Base-by-base conservation (phyloP, 306 rosid species). In the Prunus padus region DNA sequence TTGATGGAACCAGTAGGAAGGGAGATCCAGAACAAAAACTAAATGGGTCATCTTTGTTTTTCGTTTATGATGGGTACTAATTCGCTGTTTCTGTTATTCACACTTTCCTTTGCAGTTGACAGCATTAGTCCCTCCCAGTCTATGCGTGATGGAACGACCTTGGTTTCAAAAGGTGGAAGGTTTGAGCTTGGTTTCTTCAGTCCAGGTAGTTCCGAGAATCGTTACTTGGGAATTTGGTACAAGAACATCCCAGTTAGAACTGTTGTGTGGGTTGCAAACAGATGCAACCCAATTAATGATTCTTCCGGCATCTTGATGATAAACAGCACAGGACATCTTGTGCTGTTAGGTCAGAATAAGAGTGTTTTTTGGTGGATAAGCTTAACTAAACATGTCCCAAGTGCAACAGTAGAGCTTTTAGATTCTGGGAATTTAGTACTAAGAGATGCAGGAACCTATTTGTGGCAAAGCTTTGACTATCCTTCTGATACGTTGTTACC, bases 181-280 rank as follows among this genome's bases (percentile, higher is more conserved):
- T 90, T 84, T 37, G 42, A 37, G 42, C 42, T 37, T 6, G 42
- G 42, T 1, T 37, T 37, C 42, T 37, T 37, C 42, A 79, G 76
- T 73, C 83, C 88, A 42, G 86, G 85, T 22, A 75, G 42, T 69
- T 81, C 88, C 71, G 47, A 50, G 22, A 73, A 64, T 3, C 76
- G 76, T 7, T 85, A 84, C 56, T 2, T 82, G 9, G 91, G 91
- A 46, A 87, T 89, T 3, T 85, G 91, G 87, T 86, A 76, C 76
- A 64, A 72, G 16, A 79, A 18, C 4, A 79, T 87, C 62, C 47
- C 79, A 15, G 69, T 75, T 20, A 63, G 5, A 57, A 79, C 89
- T 3, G 31, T 37, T 37, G 42, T 37, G 0, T 37, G 42, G 42
- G 42, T 37, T 37, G 42, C 42, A 37, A 37, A 37, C 42, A 37